phyloP scores from a whole-genome alignment of 2,329 filamentous ascomycete genomes.

The Fusarium palustre region DNA sequence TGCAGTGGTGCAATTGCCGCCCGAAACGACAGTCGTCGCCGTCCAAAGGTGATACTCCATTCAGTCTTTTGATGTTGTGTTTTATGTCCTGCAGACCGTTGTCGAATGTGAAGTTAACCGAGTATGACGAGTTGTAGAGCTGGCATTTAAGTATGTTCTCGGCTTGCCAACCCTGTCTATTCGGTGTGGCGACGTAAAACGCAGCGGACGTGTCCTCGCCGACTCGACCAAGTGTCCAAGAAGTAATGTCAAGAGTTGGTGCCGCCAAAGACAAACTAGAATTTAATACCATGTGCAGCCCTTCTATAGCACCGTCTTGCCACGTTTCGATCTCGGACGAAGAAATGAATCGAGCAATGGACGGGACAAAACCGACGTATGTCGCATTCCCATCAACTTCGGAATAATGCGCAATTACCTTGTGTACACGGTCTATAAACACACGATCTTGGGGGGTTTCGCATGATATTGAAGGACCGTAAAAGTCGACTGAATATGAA shows the following conservation, averaged over 20 bases:
- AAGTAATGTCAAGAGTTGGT: no score
- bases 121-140: constrained; percentile 13
- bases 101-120: constrained; percentile 1
- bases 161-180: fast-evolving
- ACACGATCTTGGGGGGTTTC: fast-evolving
- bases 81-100: background rate
- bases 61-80: background rate
- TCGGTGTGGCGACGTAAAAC: background rate
- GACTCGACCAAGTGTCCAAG: no score
- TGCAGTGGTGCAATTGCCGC: background rate
- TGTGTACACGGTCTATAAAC: fast-evolving
- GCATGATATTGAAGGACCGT: constrained; percentile 13
- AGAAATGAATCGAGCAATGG: no score
- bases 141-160: background rate
- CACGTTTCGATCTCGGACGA: no score
- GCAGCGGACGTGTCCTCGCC: background rate
- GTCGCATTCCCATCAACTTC: fast-evolving
- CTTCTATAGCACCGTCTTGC: no score
- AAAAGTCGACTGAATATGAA: constrained; percentile 3
- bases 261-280: no score
- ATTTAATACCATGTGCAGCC: no score
- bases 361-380: constrained; percentile 8
- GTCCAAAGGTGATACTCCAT: fast-evolving
- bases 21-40: fast-evolving
- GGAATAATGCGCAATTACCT: fast-evolving